Evolutionary conservation across 2,329 filamentous ascomycete genomes (phyloP).

Genomic region (Zasmidium cellare): DNA sequence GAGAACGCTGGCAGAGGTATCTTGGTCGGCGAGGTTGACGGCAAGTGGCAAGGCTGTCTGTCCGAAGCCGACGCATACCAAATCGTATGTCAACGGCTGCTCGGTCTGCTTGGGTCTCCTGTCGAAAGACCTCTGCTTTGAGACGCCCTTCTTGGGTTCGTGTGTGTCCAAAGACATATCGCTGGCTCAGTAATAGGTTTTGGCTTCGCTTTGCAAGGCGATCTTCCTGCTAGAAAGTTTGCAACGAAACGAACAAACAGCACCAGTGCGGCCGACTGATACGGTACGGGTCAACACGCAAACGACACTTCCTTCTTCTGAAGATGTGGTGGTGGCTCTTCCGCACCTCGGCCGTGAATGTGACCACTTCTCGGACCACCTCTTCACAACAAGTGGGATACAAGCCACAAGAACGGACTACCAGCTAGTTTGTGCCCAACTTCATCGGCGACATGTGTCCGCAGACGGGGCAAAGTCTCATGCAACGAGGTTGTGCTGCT

Average conservation of each 20-base stretch:
- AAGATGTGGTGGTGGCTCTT: no score
- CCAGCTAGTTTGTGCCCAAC: background rate
- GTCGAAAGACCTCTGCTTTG: slow-evolving; percentile 3
- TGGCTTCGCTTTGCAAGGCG: no score
- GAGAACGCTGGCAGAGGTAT: slow-evolving; percentile 17
- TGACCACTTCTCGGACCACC: background rate
- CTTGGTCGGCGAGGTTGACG: slow-evolving; percentile 23
- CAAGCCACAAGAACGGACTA: background rate
- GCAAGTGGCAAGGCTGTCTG: slow-evolving; percentile 26
- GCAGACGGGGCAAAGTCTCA: background rate
- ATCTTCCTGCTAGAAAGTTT: background rate
- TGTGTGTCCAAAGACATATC: slow-evolving; percentile 12
- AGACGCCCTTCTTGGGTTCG: background rate
- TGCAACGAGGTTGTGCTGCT: background rate
- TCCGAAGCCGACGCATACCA: slow-evolving; percentile 29
- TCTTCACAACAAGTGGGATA: background rate
- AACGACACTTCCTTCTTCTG: background rate
- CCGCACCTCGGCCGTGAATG: background rate
- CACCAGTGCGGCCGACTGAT: background rate
- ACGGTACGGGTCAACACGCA: background rate
- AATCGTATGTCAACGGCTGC: slow-evolving; percentile 20
- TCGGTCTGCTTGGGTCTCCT: slow-evolving; percentile 5
- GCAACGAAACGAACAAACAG: background rate
- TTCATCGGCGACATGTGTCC: background rate
- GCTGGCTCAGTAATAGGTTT: no score